A percentile compares a stretch with the other conserved stretches of the same genome.
Conservation (phyloP, 768 basidiomycete species). For the Suillus ampliporus region DNA sequence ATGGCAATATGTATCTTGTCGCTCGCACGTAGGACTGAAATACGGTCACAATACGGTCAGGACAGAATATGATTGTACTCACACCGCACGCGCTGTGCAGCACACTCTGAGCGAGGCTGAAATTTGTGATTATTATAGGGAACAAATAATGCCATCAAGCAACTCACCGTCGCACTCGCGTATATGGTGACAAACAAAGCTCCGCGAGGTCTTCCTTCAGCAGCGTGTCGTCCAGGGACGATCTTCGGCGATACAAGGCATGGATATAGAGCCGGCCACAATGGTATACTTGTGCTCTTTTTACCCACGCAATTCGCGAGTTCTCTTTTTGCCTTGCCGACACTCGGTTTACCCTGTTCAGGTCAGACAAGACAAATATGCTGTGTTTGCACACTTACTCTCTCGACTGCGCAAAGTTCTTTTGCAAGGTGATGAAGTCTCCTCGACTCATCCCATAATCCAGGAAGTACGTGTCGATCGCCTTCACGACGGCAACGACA, state of each 20-base stretch:
- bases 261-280: constrained; percentile 79
- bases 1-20: constrained; percentile 66
- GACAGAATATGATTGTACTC: constrained; percentile 31
- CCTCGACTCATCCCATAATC: constrained; percentile 68
- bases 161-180: constrained; percentile 71
- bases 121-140: constrained; percentile 12
- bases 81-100: constrained; percentile 69
- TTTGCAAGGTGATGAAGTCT: constrained; percentile 68
- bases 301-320: constrained; percentile 73
- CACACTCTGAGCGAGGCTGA: constrained; percentile 71
- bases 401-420: constrained; percentile 38
- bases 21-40: constrained; percentile 72
- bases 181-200: constrained; percentile 81
- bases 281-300: constrained; percentile 81
- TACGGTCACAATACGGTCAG: constrained; percentile 16
- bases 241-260: constrained; percentile 73
- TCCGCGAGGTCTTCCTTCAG: constrained; percentile 68
- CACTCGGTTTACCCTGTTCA: constrained; percentile 61
- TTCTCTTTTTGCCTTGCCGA: constrained; percentile 79
- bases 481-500: constrained; percentile 71
- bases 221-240: constrained; percentile 73
- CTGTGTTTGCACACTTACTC: constrained; percentile 26
- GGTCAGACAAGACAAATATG: constrained; percentile 1
- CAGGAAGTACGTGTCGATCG: constrained; percentile 77
- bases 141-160: background rate